Evolutionary conservation across 495 filamentous ascomycete genomes (phyloP).

Genomic region (Talaromyces trachyspermus): DNA sequence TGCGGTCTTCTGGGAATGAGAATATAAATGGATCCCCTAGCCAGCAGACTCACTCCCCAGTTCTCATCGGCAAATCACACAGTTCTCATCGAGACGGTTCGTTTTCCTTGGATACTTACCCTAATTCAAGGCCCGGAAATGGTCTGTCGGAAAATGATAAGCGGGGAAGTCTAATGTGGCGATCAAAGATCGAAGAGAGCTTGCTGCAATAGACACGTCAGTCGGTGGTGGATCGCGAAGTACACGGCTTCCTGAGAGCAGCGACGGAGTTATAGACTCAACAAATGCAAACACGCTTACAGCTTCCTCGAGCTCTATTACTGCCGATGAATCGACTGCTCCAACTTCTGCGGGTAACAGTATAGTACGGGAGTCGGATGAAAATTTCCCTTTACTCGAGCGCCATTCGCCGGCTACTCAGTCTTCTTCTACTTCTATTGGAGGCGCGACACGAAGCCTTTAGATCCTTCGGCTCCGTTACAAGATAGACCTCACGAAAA

Average conservation of each 20-base stretch:
- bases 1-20: slow-evolving; percentile 20
- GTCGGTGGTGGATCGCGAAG: slow-evolving; percentile 15
- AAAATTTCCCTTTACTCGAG: slow-evolving; percentile 31
- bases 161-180: slow-evolving; percentile 16
- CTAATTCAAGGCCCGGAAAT: background rate
- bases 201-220: slow-evolving; percentile 18
- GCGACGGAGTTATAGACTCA: slow-evolving; percentile 13
- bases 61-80: slow-evolving; percentile 23
- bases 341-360: slow-evolving; percentile 27
- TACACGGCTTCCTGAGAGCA: slow-evolving; percentile 21
- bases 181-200: slow-evolving; percentile 18
- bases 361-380: slow-evolving; percentile 22
- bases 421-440: slow-evolving; percentile 30
- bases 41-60: slow-evolving; percentile 27
- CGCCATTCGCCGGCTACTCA: slow-evolving; percentile 34
- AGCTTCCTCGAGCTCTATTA: slow-evolving; percentile 32
- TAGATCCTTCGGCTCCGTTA: slow-evolving; percentile 16
- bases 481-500: slow-evolving; percentile 21
- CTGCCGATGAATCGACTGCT: slow-evolving; percentile 25
- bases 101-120: background rate
- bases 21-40: slow-evolving; percentile 27
- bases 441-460: slow-evolving; percentile 23
- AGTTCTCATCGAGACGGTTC: slow-evolving; percentile 20
- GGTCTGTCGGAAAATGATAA: slow-evolving; percentile 11
- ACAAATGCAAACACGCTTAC: slow-evolving; percentile 22